These are phyloP conservation scores for Calonectria pauciramosa DNA, from an alignment of 2,329 filamentous ascomycete species.

Conservation along the genomic window DNA sequence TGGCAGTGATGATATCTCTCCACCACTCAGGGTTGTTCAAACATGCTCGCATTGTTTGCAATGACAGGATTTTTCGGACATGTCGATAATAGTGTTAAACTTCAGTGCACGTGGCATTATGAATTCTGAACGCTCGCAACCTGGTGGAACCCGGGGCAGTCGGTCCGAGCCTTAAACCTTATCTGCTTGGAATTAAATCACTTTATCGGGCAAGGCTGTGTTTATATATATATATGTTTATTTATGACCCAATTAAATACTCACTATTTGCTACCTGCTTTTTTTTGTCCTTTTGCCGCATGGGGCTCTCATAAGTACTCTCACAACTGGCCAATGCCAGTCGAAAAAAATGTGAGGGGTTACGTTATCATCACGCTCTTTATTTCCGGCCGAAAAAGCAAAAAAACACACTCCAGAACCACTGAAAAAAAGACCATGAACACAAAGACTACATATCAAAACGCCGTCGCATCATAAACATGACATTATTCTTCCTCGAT, in stretches of 20 bases:
- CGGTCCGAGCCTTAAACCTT: conserved; percentile 7
- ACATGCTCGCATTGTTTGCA: not conserved
- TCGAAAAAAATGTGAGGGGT: not conserved
- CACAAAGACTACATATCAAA: not conserved
- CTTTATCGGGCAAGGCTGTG: not conserved
- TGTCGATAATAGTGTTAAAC: not conserved
- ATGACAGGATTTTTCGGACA: not conserved
- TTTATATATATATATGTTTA: not conserved
- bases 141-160: not conserved
- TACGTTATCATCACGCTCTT: conserved; percentile 7
- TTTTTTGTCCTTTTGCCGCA: conserved; percentile 14
- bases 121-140: not conserved
- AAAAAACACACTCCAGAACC: not conserved
- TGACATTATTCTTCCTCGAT: not conserved
- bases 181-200: not conserved
- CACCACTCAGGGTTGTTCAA: not conserved
- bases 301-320: conserved; percentile 9
- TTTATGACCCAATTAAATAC: conserved; percentile 11
- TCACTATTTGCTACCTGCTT: conserved; percentile 2
- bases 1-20: not conserved
- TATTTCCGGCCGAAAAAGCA: conserved; percentile 1
- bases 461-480: conserved; percentile 2
- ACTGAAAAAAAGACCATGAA: not conserved
- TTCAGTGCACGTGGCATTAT: not conserved
- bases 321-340: conserved; percentile 4